Base-by-base conservation (phyloP, 495 filamentous ascomycete species). In the Penicillium flavigenum region DNA sequence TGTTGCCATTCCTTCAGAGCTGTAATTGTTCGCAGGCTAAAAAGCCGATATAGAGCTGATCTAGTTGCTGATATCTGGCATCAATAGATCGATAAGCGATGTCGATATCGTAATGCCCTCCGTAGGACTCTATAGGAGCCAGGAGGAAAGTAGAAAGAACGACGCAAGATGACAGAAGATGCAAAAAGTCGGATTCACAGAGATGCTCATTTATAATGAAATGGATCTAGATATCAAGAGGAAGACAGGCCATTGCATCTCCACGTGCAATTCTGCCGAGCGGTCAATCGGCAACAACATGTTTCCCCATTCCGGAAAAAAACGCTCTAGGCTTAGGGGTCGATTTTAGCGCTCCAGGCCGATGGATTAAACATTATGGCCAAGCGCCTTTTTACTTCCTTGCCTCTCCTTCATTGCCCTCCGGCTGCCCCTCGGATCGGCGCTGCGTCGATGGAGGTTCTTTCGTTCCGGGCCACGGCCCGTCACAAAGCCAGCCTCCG, bases 301-400 rank as follows among this genome's bases (percentile, higher is more conserved):
- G 41, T 51, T 56, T 56, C 47, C 59, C 48, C 52, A 51, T 53
- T 53, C 31, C 42, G 52, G 31, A 41, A 50, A 58, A 59, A 59
- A 63, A 52, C 53, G 56, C 56, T 61, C 59, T 32, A 26, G 20
- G 29, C 51, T 51, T 49, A 48, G 51, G 51, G 39, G 42, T 46
- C 42, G 16, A 31, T 24, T 26, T 61, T 51, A 22, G 44, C 58
- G 58, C 54, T 54, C 51, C 26, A 53, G 22, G 47, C 62, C 42
- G 53, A 70, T 72, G 66, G 69, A 65, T 58, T 73, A 64, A 72
- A 56, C 66, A 71, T 65, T 58, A 77, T 77, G 74, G 73, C 69
- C 67, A 62, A 68, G 70, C 65, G 73, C 73, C 72, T 75, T 55
- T 56, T 68, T 38, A 56, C 54, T 56, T 61, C 65, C 53, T 71